phyloP scores from a whole-genome alignment of 352 stramenopile species.

The Phytophthora cryptogea region DNA sequence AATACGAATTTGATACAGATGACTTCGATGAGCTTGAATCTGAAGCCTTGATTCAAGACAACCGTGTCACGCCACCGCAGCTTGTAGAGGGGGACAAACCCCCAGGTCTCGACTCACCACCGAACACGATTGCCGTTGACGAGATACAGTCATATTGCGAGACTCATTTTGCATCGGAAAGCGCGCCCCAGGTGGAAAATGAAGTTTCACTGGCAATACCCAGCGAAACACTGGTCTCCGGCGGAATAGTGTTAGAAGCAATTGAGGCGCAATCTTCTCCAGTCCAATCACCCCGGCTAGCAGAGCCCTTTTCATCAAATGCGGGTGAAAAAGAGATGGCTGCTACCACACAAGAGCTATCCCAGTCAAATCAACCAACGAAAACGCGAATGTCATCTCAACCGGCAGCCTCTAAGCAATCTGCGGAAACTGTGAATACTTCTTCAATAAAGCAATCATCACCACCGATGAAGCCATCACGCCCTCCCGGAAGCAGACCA shows the following conservation, averaged over 20 bases:
- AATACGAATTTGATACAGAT: conserved; percentile 14
- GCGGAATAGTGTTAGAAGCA: not conserved
- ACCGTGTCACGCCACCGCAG: not conserved
- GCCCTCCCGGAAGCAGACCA: conserved; percentile 6
- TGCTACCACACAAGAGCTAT: not conserved
- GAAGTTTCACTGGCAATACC: not conserved
- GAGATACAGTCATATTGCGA: not conserved
- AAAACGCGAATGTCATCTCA: conserved; percentile 2
- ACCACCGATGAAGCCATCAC: conserved; percentile 15
- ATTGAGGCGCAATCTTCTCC: not conserved
- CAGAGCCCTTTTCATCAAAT: not conserved
- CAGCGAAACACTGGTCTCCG: not conserved
- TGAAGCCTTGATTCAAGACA: not conserved
- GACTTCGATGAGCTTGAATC: conserved; percentile 5
- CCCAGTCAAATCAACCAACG: conserved; percentile 3
- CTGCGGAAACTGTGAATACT: not conserved
- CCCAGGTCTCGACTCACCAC: not conserved
- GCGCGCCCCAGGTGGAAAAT: not conserved
- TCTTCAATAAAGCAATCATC: conserved; percentile 1
- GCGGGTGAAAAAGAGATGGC: conserved; percentile 1
- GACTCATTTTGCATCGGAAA: not conserved
- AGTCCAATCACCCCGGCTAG: not conserved
- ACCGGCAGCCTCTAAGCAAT: not conserved
- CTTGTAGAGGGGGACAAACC: not conserved
- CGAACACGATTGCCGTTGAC: not conserved